phyloP scores from a whole-genome alignment of 2,329 filamentous ascomycete genomes.

The Nothomitra cinnamomea region DNA sequence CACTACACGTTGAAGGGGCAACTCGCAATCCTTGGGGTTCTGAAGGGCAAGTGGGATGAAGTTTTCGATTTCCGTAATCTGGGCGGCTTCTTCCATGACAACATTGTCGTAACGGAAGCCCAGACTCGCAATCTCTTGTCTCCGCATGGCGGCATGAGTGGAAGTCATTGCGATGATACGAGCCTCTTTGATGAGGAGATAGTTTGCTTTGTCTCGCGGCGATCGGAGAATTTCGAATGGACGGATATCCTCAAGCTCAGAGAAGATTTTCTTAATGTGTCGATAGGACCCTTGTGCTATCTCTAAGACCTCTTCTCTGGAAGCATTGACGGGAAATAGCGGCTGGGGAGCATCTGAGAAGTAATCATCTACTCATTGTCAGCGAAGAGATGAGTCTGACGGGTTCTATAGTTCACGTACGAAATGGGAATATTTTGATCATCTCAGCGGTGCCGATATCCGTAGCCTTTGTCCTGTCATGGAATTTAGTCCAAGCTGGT shows the following conservation, averaged over 20 bases:
- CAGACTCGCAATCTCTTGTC: conserved; percentile 76
- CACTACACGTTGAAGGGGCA: conserved; percentile 71
- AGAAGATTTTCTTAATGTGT: conserved; percentile 80
- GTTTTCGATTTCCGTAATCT: conserved; percentile 93
- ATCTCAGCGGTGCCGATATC: conserved; percentile 44
- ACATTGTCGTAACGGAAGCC: conserved; percentile 97
- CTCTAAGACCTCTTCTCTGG: conserved; percentile 53
- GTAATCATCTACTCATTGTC: conserved; percentile 30
- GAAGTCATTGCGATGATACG: conserved; percentile 97
- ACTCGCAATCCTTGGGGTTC: conserved; percentile 53
- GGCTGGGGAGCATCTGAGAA: conserved; percentile 79
- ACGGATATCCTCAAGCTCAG: conserved; percentile 78
- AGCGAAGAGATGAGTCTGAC: neutral
- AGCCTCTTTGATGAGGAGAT: conserved; percentile 88
- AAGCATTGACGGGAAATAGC: conserved; percentile 51
- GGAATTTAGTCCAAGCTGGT: conserved; percentile 78
- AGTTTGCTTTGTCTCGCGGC: conserved; percentile 86
- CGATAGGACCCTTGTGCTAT: conserved; percentile 71
- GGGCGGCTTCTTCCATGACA: conserved; percentile 94
- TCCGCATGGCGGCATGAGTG: conserved; percentile 88
- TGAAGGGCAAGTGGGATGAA: conserved; percentile 94
- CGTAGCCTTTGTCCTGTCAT: conserved; percentile 41
- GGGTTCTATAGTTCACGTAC: conserved; percentile 19
- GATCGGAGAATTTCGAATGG: conserved; percentile 88
- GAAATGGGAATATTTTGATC: conserved; percentile 67